These are phyloP conservation scores for Magnaporthales sp. DNA, from an alignment of 2,329 filamentous ascomycete species.

Conservation along the genomic window DNA sequence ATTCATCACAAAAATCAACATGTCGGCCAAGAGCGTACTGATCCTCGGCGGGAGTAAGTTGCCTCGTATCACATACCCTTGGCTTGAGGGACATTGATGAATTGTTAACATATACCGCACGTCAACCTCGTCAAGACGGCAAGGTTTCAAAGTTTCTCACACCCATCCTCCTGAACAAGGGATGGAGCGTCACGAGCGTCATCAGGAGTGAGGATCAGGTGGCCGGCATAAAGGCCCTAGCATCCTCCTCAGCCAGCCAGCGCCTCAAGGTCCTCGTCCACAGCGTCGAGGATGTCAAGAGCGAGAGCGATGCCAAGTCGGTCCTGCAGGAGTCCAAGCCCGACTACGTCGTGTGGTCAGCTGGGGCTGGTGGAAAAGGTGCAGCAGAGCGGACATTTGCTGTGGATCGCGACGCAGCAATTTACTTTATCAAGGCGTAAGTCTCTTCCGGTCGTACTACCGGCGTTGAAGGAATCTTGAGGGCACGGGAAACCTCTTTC, in stretches of 20 bases:
- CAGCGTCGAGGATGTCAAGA: conserved; percentile 64
- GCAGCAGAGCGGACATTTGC: conserved; percentile 31
- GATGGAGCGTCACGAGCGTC: conserved; percentile 71
- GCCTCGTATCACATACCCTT: neutral
- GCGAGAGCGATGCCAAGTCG: conserved; percentile 48
- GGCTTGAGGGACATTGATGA: neutral
- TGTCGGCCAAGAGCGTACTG: conserved; percentile 2
- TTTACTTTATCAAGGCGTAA: conserved; percentile 48
- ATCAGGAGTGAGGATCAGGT: conserved; percentile 66
- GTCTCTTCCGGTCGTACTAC: neutral
- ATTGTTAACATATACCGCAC: neutral
- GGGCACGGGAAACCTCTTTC: neutral
- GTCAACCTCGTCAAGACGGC: conserved; percentile 38
- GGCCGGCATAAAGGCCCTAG: conserved; percentile 50
- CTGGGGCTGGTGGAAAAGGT: conserved; percentile 53
- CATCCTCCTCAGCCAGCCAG: conserved; percentile 47
- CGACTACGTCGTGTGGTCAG: conserved; percentile 62
- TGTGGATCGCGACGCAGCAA: conserved; percentile 56
- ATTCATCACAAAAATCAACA: neutral
- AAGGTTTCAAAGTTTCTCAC: conserved; percentile 69
- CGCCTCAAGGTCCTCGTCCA: conserved; percentile 57
- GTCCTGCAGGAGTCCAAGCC: conserved; percentile 53
- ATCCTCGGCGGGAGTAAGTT: conserved; percentile 4
- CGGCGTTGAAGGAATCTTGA: neutral
- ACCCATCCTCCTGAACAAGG: conserved; percentile 62